These are phyloP conservation scores for Viridothelium virens DNA, from an alignment of 495 filamentous ascomycete genomes.

Conservation along the genomic window DNA sequence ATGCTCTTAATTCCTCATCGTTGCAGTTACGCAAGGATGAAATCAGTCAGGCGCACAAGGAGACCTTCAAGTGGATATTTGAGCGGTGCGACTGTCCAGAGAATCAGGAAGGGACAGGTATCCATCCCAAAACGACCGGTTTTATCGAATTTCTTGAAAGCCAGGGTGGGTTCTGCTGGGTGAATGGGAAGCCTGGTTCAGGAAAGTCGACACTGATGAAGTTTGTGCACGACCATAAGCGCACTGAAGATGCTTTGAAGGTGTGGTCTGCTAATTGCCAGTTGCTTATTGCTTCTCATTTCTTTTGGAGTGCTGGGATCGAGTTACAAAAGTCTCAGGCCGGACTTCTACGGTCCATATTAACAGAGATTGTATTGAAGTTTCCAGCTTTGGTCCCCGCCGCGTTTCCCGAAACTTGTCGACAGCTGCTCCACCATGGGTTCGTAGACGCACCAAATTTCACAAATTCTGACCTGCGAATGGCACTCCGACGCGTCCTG, in stretches of 20 bases:
- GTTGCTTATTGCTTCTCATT: not conserved
- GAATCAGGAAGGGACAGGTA: too few species aligned
- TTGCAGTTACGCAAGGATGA: not conserved
- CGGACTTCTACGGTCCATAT: not conserved
- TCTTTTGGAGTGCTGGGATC: not conserved
- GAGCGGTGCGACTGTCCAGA: not conserved
- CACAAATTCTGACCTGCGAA: not conserved
- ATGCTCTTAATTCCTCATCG: not conserved
- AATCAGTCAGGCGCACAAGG: not conserved
- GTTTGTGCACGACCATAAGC: not conserved
- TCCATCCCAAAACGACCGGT: too few species aligned
- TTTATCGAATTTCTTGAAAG: too few species aligned
- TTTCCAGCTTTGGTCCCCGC: not conserved
- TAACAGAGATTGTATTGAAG: not conserved
- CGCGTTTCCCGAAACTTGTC: too few species aligned
- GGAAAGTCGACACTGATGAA: constrained; percentile 5
- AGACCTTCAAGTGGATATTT: not conserved
- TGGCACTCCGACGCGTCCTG: not conserved
- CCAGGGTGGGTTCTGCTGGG: not conserved
- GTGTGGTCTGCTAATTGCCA: not conserved
- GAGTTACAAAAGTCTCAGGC: not conserved
- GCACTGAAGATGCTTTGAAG: not conserved
- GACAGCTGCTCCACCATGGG: not conserved
- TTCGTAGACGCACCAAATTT: not conserved
- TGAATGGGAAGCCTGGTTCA: not conserved